These are phyloP conservation scores for Prunus davidiana DNA, from an alignment of 306 rosid species.

Conservation along the genomic window DNA sequence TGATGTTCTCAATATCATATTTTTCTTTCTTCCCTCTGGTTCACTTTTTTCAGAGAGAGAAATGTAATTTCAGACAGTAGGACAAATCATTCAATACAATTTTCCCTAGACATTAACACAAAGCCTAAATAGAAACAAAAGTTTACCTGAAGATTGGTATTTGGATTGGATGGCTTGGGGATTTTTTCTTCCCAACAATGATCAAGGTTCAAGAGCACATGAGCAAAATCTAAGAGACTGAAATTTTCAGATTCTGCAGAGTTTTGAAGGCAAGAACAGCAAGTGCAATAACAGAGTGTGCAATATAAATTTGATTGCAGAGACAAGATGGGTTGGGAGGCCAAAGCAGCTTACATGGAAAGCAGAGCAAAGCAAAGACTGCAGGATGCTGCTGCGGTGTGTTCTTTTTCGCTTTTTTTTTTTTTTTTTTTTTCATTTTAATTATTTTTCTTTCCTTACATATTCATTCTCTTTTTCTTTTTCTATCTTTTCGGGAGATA, in stretches of 20 bases:
- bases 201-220: too few species aligned
- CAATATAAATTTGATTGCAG: conserved; percentile 26
- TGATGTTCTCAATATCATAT: neutral
- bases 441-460: conserved; percentile 23
- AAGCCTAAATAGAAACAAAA: neutral
- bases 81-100: neutral
- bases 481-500: conserved; percentile 35
- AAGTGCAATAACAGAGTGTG: conserved; percentile 20
- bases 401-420: conserved; percentile 24
- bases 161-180: conserved; percentile 7
- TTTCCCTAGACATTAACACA: neutral
- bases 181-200: neutral
- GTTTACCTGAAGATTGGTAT: conserved; percentile 22
- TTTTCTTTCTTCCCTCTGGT: neutral
- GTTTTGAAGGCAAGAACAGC: conserved; percentile 17
- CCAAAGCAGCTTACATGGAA: conserved; percentile 37
- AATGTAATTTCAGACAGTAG: neutral
- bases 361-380: conserved; percentile 31
- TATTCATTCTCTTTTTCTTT: conserved; percentile 34
- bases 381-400: conserved; percentile 28
- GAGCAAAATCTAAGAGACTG: conserved; percentile 7
- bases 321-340: conserved; percentile 37
- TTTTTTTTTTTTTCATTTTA: conserved; percentile 25
- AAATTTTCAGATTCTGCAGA: conserved; percentile 22
- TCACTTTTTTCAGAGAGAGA: neutral